These are phyloP conservation scores for Roridomyces roridus DNA, from an alignment of 768 basidiomycete genomes.

Conservation along the genomic window DNA sequence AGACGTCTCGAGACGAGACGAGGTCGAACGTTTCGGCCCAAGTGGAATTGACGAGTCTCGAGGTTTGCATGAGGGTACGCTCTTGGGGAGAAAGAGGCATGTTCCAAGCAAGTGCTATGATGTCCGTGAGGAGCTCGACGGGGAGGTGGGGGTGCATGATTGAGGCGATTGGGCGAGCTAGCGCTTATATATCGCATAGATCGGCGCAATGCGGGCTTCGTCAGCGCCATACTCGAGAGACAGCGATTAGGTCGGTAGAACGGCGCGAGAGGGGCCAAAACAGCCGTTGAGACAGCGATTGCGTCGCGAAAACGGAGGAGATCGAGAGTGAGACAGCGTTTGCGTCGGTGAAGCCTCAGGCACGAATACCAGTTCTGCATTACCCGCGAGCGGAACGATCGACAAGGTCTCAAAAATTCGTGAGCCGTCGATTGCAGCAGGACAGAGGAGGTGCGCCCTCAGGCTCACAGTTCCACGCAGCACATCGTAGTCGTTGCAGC, in stretches of 20 bases:
- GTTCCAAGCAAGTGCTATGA: neutral
- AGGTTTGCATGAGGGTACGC: conserved; percentile 15
- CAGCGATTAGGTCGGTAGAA: neutral
- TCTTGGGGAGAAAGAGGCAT: neutral
- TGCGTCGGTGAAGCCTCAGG: conserved; percentile 16
- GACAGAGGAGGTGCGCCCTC: too few relatives aligned
- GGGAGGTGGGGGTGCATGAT: conserved; percentile 25
- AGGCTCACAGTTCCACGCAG: too few relatives aligned
- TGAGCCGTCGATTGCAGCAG: too few relatives aligned
- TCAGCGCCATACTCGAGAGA: too few relatives aligned
- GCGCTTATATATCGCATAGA: neutral
- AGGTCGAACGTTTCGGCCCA: conserved; percentile 8
- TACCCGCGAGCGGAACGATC: neutral
- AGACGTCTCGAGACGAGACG: conserved; percentile 20
- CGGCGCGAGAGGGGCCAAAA: too few relatives aligned
- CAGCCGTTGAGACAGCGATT: neutral
- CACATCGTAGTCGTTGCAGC: too few relatives aligned
- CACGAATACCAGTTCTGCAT: conserved; percentile 8
- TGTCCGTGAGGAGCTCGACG: conserved; percentile 19
- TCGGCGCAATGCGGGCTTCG: too few relatives aligned
- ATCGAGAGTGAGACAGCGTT: conserved; percentile 16
- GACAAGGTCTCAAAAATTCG: too few relatives aligned
- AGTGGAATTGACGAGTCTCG: conserved; percentile 23
- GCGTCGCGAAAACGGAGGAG: neutral
- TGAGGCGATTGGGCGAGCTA: neutral